These are phyloP conservation scores for Papiliotrema nemorosa DNA, from an alignment of 1,284 basidiomycete species.

Conservation along the genomic window DNA sequence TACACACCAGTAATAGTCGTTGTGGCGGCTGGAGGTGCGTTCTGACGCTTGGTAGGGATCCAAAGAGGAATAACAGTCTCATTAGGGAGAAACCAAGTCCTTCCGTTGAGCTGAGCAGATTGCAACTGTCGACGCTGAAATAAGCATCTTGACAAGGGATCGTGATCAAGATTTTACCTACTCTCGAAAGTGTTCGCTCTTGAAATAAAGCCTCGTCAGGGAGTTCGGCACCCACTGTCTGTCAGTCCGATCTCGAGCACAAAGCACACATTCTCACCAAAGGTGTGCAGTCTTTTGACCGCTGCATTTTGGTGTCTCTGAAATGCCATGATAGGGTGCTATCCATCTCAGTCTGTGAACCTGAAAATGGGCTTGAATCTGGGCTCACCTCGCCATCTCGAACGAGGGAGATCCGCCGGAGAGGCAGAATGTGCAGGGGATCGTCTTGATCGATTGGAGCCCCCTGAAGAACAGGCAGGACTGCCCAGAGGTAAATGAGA, in stretches of 20 bases:
- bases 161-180: too few relatives aligned
- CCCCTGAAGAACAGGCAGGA: too few relatives aligned
- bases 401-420: constrained; percentile 2
- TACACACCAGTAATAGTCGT: constrained; percentile 1
- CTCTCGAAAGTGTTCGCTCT: not conserved
- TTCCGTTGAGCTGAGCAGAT: too few relatives aligned
- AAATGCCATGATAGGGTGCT: constrained; percentile 9
- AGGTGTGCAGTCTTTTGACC: constrained; percentile 6
- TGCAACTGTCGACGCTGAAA: too few relatives aligned
- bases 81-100: too few relatives aligned
- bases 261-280: not conserved
- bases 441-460: not conserved
- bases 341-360: too few relatives aligned
- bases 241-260: not conserved
- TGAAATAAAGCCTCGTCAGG: not conserved
- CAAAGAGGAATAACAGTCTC: too few relatives aligned
- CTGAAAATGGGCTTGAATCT: too few relatives aligned
- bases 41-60: not conserved
- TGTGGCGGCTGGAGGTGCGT: not conserved
- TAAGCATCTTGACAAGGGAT: too few relatives aligned
- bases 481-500: too few relatives aligned
- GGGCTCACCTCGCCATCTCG: constrained; percentile 10
- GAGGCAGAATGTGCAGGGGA: constrained; percentile 3
- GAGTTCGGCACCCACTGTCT: not conserved
- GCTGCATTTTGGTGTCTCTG: constrained; percentile 10